Evolutionary conservation across 176 grass and related monocot genomes (phyloP), one percentile per base, ranked within the genome.

Genomic region (Triticum dicoccoides): DNA sequence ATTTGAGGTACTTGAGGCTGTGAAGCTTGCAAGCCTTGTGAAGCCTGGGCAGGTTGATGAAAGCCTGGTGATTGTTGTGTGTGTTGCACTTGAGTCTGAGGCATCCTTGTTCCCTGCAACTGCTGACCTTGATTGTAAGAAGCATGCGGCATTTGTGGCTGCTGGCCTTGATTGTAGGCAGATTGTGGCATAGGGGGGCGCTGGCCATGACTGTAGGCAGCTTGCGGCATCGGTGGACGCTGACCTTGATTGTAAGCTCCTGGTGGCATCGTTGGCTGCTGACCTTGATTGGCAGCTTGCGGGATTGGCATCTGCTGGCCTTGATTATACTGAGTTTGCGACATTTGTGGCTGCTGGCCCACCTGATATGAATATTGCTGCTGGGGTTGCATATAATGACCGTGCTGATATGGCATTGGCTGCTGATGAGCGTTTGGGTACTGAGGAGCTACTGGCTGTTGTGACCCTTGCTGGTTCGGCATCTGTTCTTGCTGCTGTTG

Each of bases 301-400:
- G 85, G 76, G 56, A 27, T 58, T 0, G 71, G 86, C 33, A 63
- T 72, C 80, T 88, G 92, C 65, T 90, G 88, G 23, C 66, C 81
- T 73, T 78, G 81, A 73, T 84, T 84, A 14, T 91, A 83, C 20
- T 75, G 35, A 73, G 62, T 21, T 73, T 65, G 87, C 9, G 34
- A 67, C 58, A 80, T 58, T 21, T 56, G 92, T 79, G 52, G 92
- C 73, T 85, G 88, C 25, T 92, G 92, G 35, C 80, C 85, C 13
- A 84, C 81, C 42, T 91, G 90, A 70, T 94, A 99, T n/a, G 88
- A 66, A 75, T 91, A 82, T 62, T 91, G 94, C 33, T 88, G 80
- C 93, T 83, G 83, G 59, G 85, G 17, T 44, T 92, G 93, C 86
- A 90, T 84, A 71, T 92, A 92, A 79, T 83, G 90, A 80, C 20